phyloP scores from a whole-genome alignment of 768 basidiomycete genomes.

The Lactifluus piperatus region DNA sequence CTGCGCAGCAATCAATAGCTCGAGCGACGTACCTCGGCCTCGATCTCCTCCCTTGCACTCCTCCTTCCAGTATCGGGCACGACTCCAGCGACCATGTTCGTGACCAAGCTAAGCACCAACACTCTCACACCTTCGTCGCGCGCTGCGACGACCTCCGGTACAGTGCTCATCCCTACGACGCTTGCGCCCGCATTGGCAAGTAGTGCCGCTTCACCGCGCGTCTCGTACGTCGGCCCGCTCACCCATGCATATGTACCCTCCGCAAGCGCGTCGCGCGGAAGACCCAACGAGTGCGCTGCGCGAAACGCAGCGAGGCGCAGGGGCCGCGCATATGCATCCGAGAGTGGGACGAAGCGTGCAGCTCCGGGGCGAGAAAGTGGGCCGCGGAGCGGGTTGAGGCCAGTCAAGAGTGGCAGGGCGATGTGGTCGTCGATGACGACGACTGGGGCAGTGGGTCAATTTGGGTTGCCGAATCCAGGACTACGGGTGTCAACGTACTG shows the following conservation, averaged over 20 bases:
- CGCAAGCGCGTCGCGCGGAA: constrained; percentile 47
- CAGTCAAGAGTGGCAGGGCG: constrained; percentile 68
- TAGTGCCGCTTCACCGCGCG: constrained; percentile 77
- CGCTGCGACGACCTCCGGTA: constrained; percentile 81
- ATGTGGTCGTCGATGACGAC: constrained; percentile 81
- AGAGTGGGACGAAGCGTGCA: constrained; percentile 76
- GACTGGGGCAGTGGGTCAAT: constrained; percentile 35
- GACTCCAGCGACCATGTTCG: constrained; percentile 61
- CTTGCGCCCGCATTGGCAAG: constrained; percentile 68
- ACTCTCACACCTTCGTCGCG: constrained; percentile 67
- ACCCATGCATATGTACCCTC: constrained; percentile 92
- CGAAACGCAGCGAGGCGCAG: constrained; percentile 68
- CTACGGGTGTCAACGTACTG: constrained; percentile 35
- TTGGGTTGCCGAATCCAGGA: neutral
- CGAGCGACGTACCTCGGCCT: constrained; percentile 52
- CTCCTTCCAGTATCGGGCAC: constrained; percentile 47
- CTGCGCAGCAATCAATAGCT: neutral
- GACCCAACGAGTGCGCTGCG: constrained; percentile 52
- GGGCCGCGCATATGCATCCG: constrained; percentile 67
- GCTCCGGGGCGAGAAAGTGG: constrained; percentile 48
- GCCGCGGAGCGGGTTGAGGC: constrained; percentile 75
- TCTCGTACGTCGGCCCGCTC: constrained; percentile 84
- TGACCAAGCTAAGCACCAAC: constrained; percentile 76
- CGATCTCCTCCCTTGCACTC: constrained; percentile 15
- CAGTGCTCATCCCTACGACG: constrained; percentile 92